Base-by-base conservation (phyloP, 352 stramenopile species). In the Phytophthora fragariae region DNA sequence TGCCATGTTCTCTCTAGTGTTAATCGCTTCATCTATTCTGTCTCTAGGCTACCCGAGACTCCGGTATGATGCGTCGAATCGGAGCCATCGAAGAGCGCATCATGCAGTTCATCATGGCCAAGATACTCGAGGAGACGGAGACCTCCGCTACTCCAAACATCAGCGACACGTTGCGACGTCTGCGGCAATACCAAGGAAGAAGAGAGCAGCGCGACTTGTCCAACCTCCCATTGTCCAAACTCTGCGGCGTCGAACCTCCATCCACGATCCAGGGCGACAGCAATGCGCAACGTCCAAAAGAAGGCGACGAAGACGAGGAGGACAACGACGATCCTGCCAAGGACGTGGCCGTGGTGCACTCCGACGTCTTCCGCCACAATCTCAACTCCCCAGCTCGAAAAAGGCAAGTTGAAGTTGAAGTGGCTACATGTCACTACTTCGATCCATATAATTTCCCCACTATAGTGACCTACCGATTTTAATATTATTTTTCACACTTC, bases 31-130 rank as follows among this genome's bases (percentile, higher is more conserved):
- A 27, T 27, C 24, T 35, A 17, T 44, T 12, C 12, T 39, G 21
- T 37, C 1, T 35, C 24, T 50, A 79, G 72, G 49, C 39, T 33
- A 53, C 50, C 56, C 21, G 72, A 60, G 72, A 72, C 27, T 61
- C 59, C 17, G 58, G 67, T 11, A 75, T 69, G 57, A 74, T 91
- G 35, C 81, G 80, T 4, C 77, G 76, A 29, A 88, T 92, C 24
- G 85, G 85, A 1, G 65, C 75, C 6, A 88, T 91, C 37, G 82
- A 91, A 60, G 84, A 91, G 64, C 83, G 85, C 5, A 68, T 81
- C 19, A 92, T 90, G 84, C 85, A 90, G 71, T 84, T 85, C 21
- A 75, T 92, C 29, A 77, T 92, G 47, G 62, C 71, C 12, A 91
- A 90, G 65, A 87, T 90, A 15, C 75, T 88, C 15, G 65, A 75